These are phyloP conservation scores for Acorus gramineus DNA, from an alignment of 106 monocot genomes.

Conservation along the genomic window DNA sequence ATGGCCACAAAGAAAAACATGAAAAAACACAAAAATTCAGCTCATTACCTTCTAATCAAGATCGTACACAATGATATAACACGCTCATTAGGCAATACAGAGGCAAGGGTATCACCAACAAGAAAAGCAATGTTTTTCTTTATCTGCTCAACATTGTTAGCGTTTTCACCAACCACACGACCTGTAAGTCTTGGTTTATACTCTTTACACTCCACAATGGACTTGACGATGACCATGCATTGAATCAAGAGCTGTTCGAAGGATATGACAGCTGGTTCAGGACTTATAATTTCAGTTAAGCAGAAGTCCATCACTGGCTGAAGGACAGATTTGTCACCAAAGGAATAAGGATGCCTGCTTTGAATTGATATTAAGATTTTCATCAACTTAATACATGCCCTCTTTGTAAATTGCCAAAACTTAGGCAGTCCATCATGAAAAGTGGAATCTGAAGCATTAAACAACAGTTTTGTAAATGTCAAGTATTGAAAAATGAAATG, in stretches of 20 bases:
- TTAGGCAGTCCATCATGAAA: constrained; percentile 38
- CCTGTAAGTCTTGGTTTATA: constrained; percentile 70
- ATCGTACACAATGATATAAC: constrained; percentile 67
- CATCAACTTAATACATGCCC: constrained; percentile 73
- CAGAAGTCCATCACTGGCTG: constrained; percentile 56
- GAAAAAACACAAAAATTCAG: too few relatives aligned
- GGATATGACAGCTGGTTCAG: constrained; percentile 37
- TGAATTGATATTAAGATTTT: constrained; percentile 65
- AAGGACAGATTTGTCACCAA: constrained; percentile 68
- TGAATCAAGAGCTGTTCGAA: constrained; percentile 82
- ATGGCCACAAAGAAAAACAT: neutral
- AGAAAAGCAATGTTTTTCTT: constrained; percentile 46
- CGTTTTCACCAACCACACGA: constrained; percentile 49
- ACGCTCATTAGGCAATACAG: constrained; percentile 62
- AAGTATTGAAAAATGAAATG: neutral
- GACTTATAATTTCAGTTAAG: constrained; percentile 72
- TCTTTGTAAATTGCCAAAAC: constrained; percentile 61
- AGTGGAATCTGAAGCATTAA: constrained; percentile 52
- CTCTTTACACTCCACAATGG: constrained; percentile 84
- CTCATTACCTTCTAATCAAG: constrained; percentile 70
- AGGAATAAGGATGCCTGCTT: constrained; percentile 82
- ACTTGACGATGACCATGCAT: constrained; percentile 89
- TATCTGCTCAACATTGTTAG: constrained; percentile 47
- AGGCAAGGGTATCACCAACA: constrained; percentile 37
- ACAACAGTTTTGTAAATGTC: neutral